phyloP scores from a whole-genome alignment of 495 filamentous ascomycete species.

The Hamigera avellanea region DNA sequence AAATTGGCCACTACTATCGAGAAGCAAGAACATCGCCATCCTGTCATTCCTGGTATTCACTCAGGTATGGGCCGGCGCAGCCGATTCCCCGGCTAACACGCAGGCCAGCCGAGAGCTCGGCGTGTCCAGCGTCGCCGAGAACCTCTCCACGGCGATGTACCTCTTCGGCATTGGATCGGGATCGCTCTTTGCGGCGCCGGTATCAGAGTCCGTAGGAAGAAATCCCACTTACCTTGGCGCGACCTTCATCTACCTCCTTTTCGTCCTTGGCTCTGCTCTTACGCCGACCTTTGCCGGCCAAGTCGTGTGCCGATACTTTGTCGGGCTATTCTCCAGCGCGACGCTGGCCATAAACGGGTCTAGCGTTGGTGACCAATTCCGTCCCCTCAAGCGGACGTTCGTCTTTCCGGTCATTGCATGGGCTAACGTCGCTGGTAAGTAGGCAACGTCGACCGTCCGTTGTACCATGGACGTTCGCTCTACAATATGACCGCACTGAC shows the following conservation, averaged over 20 bases:
- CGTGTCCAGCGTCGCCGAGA: constrained; percentile 32
- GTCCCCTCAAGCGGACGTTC: constrained; percentile 23
- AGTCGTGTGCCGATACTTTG: constrained; percentile 27
- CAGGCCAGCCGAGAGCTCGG: constrained; percentile 35
- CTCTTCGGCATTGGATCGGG: constrained; percentile 44
- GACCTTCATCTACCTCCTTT: constrained; percentile 27
- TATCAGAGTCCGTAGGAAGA: constrained; percentile 39
- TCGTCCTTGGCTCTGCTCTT: constrained; percentile 25
- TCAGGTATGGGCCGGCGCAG: constrained; percentile 29
- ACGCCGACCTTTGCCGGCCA: constrained; percentile 32
- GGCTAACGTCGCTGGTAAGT: constrained; percentile 20
- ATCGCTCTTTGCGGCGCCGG: constrained; percentile 24
- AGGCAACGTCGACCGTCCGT: no score
- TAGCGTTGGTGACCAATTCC: constrained; percentile 25
- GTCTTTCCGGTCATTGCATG: constrained; percentile 29
- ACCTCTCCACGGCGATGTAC: constrained; percentile 16
- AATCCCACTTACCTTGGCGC: constrained; percentile 43
- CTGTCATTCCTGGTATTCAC: constrained; percentile 38
- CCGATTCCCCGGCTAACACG: constrained; percentile 25
- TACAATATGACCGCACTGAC: no score
- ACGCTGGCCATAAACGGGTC: constrained; percentile 31
- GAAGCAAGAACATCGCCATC: constrained; percentile 25
- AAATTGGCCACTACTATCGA: constrained; percentile 31
- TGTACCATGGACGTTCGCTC: no score
- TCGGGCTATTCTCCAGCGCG: constrained; percentile 28